Evolutionary conservation across 768 basidiomycete species (phyloP).

Genomic region (Pleurotus pulmonarius): DNA sequence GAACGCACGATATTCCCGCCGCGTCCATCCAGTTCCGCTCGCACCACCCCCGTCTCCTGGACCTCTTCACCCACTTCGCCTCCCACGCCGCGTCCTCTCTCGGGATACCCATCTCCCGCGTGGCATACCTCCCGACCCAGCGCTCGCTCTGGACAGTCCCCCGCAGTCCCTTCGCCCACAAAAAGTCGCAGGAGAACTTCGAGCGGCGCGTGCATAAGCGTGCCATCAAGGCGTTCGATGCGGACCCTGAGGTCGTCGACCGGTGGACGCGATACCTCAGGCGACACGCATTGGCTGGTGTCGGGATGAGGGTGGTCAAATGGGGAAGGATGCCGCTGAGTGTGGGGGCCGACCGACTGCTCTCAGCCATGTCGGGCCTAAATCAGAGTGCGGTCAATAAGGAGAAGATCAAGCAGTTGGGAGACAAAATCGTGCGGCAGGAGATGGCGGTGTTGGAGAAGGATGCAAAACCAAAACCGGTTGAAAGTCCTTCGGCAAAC

Average conservation of each 20-base stretch:
- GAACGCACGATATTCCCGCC: constrained; percentile 69
- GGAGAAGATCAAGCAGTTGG: constrained; percentile 33
- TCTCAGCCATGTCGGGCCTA: constrained; percentile 20
- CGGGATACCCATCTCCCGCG: constrained; percentile 70
- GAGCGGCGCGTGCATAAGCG: constrained; percentile 81
- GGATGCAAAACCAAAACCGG: background rate
- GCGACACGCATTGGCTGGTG: constrained; percentile 74
- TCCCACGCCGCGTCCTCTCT: constrained; percentile 82
- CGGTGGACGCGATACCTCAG: constrained; percentile 79
- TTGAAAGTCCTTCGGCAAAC: too few species aligned
- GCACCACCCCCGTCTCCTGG: constrained; percentile 61
- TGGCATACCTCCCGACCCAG: constrained; percentile 65
- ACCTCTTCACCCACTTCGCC: constrained; percentile 81
- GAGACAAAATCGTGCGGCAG: constrained; percentile 36
- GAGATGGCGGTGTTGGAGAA: constrained; percentile 21
- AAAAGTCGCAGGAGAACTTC: constrained; percentile 96
- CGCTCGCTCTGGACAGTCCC: constrained; percentile 84
- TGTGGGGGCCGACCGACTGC: constrained; percentile 29
- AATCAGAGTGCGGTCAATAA: constrained; percentile 19
- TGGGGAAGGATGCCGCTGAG: constrained; percentile 68
- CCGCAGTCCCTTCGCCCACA: constrained; percentile 84
- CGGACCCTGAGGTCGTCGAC: constrained; percentile 72
- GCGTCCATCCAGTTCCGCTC: constrained; percentile 83
- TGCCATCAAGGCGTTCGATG: constrained; percentile 88
- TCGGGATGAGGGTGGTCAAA: constrained; percentile 78